Conservation (phyloP, 345 rosid species). For the Conringia planisiliqua region DNA sequence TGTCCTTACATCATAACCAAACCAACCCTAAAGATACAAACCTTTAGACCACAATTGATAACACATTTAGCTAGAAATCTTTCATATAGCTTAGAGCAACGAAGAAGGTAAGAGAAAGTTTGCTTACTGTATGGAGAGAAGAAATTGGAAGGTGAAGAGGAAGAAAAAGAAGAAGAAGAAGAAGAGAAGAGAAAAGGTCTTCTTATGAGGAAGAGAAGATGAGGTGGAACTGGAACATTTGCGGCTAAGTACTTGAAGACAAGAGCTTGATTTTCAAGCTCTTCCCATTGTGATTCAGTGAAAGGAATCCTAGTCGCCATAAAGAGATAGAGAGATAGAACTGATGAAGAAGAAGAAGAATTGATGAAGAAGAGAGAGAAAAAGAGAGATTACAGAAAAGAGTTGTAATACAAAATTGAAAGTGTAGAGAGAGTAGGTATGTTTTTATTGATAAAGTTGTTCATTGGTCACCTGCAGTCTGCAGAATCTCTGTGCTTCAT, state of each 20-base stretch:
- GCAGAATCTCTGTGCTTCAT: conserved; percentile 37
- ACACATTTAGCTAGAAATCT: background rate
- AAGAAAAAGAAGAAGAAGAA: conserved; percentile 37
- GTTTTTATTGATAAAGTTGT: conserved; percentile 33
- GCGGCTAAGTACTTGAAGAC: conserved; percentile 77
- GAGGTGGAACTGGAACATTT: conserved; percentile 73
- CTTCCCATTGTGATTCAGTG: conserved; percentile 87
- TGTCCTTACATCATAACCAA: background rate
- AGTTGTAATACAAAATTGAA: conserved; percentile 6
- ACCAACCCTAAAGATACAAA: background rate
- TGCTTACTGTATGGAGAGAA: conserved; percentile 53
- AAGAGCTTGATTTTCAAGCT: conserved; percentile 87
- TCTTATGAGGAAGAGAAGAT: conserved; percentile 70
- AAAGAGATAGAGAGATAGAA: background rate
- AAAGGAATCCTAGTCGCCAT: conserved; percentile 57
- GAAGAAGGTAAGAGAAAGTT: background rate
- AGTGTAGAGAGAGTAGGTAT: conserved; percentile 35
- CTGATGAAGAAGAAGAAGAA: background rate
- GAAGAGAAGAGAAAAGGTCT: conserved; percentile 53
- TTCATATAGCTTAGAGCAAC: background rate
- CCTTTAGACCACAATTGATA: background rate
- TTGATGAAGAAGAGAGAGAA: background rate
- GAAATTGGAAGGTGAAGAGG: conserved; percentile 37
- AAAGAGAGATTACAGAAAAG: conserved; percentile 2
- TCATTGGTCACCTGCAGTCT: conserved; percentile 31